phyloP scores from a whole-genome alignment of 83 land plant species.

The Diphasiastrum complanatum region DNA sequence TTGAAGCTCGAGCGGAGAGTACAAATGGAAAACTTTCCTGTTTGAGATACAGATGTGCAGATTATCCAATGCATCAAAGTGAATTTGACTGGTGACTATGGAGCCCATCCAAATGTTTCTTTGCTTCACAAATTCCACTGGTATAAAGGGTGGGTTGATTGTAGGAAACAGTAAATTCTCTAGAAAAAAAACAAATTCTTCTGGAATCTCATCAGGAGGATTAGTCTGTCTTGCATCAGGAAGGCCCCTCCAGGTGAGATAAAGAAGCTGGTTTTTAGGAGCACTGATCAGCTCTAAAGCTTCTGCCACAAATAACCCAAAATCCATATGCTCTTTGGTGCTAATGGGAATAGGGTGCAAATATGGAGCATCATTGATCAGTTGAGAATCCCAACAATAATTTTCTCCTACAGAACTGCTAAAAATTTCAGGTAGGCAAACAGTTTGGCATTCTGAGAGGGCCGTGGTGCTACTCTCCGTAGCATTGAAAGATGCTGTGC shows the following conservation, averaged over 20 bases:
- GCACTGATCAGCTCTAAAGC: neutral
- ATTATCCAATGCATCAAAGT: slow-evolving; percentile 24
- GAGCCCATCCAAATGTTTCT: slow-evolving; percentile 20
- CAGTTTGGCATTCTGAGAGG: too few species aligned
- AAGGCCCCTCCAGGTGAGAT: slow-evolving; percentile 16
- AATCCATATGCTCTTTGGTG: slow-evolving; percentile 9
- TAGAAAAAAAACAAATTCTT: slow-evolving; percentile 5
- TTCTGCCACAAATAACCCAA: slow-evolving; percentile 10
- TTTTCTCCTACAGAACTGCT: neutral
- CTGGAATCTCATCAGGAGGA: neutral
- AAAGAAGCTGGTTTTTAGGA: slow-evolving; percentile 2
- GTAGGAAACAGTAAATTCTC: slow-evolving; percentile 6
- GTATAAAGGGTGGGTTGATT: slow-evolving; percentile 3
- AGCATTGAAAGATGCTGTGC: too few species aligned
- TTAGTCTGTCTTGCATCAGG: too few species aligned
- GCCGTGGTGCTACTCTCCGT: too few species aligned
- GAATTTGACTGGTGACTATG: slow-evolving; percentile 15
- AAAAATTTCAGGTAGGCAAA: neutral
- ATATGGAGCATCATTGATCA: neutral
- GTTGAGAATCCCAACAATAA: neutral
- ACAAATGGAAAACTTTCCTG: slow-evolving; percentile 17
- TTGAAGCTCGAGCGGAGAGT: slow-evolving; percentile 9
- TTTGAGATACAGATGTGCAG: slow-evolving; percentile 15
- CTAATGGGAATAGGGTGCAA: slow-evolving; percentile 6
- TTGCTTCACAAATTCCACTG: slow-evolving; percentile 3